phyloP scores from a whole-genome alignment of 202 grass and related monocot genomes.

The Setaria italica region DNA sequence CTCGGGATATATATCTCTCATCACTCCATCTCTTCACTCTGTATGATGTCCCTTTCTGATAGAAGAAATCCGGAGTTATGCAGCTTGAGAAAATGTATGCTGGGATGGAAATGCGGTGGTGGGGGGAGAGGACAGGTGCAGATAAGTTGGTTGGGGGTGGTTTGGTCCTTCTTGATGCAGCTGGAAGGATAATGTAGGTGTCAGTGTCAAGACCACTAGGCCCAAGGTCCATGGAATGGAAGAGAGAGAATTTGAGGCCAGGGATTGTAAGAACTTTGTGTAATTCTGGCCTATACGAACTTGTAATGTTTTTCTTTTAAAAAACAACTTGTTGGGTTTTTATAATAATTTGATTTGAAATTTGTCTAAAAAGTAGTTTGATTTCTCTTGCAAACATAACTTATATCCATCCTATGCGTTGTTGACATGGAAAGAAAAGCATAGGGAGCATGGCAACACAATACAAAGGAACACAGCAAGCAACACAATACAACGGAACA shows the following conservation, averaged over 20 bases:
- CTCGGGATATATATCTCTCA: not conserved
- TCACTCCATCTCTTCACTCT: not conserved
- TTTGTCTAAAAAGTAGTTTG: not conserved
- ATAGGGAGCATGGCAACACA: not conserved
- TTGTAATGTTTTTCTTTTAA: not conserved
- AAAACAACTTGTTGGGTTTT: not conserved
- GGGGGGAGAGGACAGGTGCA: slow-evolving; percentile 26
- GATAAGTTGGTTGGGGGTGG: slow-evolving; percentile 44
- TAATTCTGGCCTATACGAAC: not conserved
- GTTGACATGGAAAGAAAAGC: not conserved
- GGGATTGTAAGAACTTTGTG: not conserved
- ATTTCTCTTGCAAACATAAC: not conserved
- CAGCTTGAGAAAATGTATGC: not conserved
- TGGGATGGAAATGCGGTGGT: slow-evolving; percentile 5
- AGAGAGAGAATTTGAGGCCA: not conserved
- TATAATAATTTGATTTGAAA: not conserved
- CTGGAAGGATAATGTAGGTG: not conserved
- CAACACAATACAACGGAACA: not conserved
- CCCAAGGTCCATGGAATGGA: not conserved
- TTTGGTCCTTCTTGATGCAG: slow-evolving; percentile 2
- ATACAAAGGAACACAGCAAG: too few species aligned
- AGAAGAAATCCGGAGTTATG: slow-evolving; percentile 14
- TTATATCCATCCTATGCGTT: not conserved
- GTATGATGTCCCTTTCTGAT: slow-evolving; percentile 11
- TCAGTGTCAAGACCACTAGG: not conserved